Evolutionary conservation across 139 green algal genomes (phyloP), one percentile per base, ranked within the genome.

Genomic region (Chlamydomonas sphaeroides): DNA sequence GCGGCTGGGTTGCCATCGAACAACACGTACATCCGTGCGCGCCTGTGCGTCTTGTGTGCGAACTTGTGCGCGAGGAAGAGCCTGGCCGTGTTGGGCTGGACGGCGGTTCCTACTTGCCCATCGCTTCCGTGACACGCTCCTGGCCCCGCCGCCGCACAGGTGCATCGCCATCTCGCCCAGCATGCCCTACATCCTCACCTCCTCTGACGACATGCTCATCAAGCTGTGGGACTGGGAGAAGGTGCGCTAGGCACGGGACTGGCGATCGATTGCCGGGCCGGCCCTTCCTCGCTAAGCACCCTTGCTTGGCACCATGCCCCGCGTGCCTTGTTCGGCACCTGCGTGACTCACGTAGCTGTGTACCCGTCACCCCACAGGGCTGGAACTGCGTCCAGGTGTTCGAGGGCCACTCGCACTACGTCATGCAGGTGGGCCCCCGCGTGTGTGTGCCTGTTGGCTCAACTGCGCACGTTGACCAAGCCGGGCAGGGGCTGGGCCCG

Each of bases 201-300:
- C 89, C 56, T 98, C 94, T 26, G 97, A 99, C 76, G 97, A 99
- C 89, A 99, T 99, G 94, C 91, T 98, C 25, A 98, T 99, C 93
- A 99, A 99, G 92, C 94, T 99, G 51, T 99, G 97, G 97, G 97
- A 99, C 90, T 99, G 97, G 97, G 97, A 99, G 83, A 96, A 97
- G 90, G 93, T 91, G 62, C 1, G 78, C n/a, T n/a, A n/a, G n/a
- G n/a, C n/a, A n/a, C n/a, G n/a, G n/a, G n/a, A n/a, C n/a, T n/a
- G n/a, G n/a, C n/a, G n/a, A n/a, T n/a, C n/a, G n/a, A n/a, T n/a
- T n/a, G n/a, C n/a, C n/a, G n/a, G n/a, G n/a, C n/a, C n/a, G n/a
- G n/a, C n/a, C n/a, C n/a, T n/a, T n/a, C n/a, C n/a, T n/a, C n/a
- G n/a, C n/a, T n/a, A n/a, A n/a, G n/a, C n/a, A n/a, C n/a, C n/a